Evolutionary conservation across 169 alveolate genomes (phyloP).

Genomic region (Plasmodium ovale): DNA sequence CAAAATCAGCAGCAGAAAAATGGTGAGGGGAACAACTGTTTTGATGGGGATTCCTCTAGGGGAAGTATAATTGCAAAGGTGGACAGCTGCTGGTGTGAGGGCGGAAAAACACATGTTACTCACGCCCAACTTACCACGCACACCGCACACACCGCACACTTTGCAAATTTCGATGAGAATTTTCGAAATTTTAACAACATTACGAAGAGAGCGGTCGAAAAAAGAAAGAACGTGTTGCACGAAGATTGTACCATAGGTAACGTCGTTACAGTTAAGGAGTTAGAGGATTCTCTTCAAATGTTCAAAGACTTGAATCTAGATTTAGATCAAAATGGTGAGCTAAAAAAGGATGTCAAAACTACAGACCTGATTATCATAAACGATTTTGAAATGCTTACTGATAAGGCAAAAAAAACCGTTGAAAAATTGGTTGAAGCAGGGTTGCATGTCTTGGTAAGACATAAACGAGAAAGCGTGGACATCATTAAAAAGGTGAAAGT

Average conservation of each 20-base stretch:
- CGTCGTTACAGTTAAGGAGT: constrained; percentile 58
- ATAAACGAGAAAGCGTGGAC: constrained; percentile 15
- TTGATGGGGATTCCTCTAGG: too few relatives aligned
- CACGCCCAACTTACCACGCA: too few relatives aligned
- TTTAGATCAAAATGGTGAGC: constrained; percentile 52
- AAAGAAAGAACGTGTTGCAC: constrained; percentile 66
- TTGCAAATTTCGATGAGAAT: constrained; percentile 39
- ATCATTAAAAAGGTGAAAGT: constrained; percentile 5
- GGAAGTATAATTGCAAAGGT: neutral
- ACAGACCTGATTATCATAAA: constrained; percentile 38
- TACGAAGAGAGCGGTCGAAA: constrained; percentile 75
- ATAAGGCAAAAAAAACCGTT: constrained; percentile 16
- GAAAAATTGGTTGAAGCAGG: constrained; percentile 42
- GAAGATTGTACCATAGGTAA: constrained; percentile 60
- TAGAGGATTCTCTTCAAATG: constrained; percentile 66
- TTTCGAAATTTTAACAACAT: constrained; percentile 78
- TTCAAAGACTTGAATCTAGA: constrained; percentile 72
- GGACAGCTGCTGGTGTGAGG: too few relatives aligned
- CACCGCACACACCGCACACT: neutral
- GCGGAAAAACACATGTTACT: too few relatives aligned
- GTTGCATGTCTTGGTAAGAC: constrained; percentile 13
- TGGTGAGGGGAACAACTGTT: neutral
- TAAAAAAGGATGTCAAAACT: constrained; percentile 52
- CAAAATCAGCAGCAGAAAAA: neutral
- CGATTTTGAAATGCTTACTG: constrained; percentile 15